phyloP scores from a whole-genome alignment of 2,329 filamentous ascomycete species.

The Trichoderma sp. region DNA sequence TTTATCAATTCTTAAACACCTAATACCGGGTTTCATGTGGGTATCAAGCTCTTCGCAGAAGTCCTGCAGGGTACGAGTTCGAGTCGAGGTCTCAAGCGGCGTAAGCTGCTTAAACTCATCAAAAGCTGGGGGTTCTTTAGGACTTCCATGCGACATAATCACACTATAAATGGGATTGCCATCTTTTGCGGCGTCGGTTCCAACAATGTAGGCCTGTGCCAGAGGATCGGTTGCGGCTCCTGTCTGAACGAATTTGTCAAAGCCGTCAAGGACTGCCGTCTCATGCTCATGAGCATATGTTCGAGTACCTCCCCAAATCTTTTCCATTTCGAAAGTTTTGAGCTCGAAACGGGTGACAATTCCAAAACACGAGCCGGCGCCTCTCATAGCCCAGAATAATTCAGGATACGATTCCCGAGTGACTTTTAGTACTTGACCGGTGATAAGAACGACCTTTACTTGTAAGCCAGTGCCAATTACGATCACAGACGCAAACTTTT shows the following conservation, averaged over 20 bases:
- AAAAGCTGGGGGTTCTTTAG: not conserved
- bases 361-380: not conserved
- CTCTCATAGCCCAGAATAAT: slow-evolving; percentile 1
- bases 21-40: not conserved
- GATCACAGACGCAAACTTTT: not conserved
- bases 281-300: slow-evolving; percentile 1
- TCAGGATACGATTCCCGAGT: not conserved
- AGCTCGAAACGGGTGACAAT: slow-evolving; percentile 1
- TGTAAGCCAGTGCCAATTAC: not conserved
- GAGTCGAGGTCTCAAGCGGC: not conserved
- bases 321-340: not conserved
- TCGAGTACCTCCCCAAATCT: slow-evolving; percentile 1
- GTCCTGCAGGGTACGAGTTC: not conserved
- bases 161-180: not conserved
- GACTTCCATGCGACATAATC: not conserved
- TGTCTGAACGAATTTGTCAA: not conserved
- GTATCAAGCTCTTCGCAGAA: not conserved
- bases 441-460: not conserved
- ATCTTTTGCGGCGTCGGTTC: not conserved
- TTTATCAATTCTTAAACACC: not conserved
- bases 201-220: not conserved
- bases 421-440: not conserved
- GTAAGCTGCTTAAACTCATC: not conserved
- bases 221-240: not conserved
- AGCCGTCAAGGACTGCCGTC: not conserved